These are phyloP conservation scores for Exserohilum turcica DNA, from an alignment of 2,329 filamentous ascomycete species.

Conservation along the genomic window DNA sequence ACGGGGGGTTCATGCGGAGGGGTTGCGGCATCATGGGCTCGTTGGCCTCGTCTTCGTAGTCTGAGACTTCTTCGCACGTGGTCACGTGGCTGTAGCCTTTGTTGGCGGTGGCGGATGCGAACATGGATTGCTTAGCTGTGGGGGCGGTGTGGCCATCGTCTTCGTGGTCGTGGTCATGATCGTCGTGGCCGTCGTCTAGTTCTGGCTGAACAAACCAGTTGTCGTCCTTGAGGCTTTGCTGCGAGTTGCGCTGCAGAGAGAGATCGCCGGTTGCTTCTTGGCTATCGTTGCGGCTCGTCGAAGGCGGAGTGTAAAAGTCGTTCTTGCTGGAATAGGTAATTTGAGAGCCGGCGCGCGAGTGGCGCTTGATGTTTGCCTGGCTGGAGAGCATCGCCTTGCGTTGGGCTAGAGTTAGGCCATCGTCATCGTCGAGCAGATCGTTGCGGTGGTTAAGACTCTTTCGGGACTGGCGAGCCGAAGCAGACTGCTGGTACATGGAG, in stretches of 20 bases:
- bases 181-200: constrained; percentile 22
- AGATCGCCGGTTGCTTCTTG: constrained; percentile 31
- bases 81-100: constrained; percentile 39
- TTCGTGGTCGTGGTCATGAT: constrained; percentile 18
- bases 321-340: constrained; percentile 37
- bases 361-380: constrained; percentile 42
- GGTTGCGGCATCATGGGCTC: constrained; percentile 47
- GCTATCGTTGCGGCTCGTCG: constrained; percentile 17
- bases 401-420: constrained; percentile 40
- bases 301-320: constrained; percentile 37
- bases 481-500: constrained; percentile 53
- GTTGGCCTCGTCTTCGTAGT: constrained; percentile 34
- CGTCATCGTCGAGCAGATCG: constrained; percentile 35
- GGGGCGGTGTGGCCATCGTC: constrained; percentile 15
- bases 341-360: constrained; percentile 35
- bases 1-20: constrained; percentile 56
- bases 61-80: constrained; percentile 35
- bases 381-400: constrained; percentile 42
- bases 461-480: constrained; percentile 45
- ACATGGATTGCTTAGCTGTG: constrained; percentile 28
- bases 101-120: constrained; percentile 27
- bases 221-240: constrained; percentile 49
- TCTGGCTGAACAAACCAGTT: constrained; percentile 55
- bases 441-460: constrained; percentile 44
- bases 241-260: constrained; percentile 34